Percentiles rank a stretch among this genome's conserved stretches.
These are phyloP conservation scores for Coemansia sp. DNA, from an alignment of 192 early-diverging fungal genomes.

Conservation along the genomic window DNA sequence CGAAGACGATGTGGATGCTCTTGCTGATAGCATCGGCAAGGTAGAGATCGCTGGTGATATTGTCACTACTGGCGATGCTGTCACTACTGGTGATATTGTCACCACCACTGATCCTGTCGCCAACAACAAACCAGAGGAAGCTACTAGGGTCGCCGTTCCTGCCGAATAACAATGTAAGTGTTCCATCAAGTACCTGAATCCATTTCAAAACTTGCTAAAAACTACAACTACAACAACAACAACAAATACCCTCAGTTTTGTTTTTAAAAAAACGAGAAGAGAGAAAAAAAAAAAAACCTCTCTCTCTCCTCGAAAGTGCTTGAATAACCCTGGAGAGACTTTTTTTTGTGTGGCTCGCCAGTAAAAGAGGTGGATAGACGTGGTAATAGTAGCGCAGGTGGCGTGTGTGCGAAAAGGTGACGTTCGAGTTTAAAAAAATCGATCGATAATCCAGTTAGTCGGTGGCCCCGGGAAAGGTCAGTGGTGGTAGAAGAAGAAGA, in stretches of 20 bases:
- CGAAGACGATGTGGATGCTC: background rate
- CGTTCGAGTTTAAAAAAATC: background rate
- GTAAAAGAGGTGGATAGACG: background rate
- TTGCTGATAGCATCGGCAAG: conserved; percentile 18
- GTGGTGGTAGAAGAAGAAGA: background rate
- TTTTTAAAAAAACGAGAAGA: background rate
- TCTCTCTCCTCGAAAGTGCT: background rate
- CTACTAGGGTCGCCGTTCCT: background rate
- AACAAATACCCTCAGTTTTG: conserved; percentile 9
- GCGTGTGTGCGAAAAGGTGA: background rate
- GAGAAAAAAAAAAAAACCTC: background rate
- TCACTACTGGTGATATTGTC: background rate
- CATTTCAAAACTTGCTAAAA: background rate
- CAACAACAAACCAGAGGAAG: background rate
- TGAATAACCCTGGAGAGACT: background rate
- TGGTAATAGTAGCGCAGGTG: background rate
- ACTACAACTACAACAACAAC: background rate
- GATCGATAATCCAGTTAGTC: conserved; percentile 4
- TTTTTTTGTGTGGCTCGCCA: background rate
- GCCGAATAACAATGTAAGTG: background rate
- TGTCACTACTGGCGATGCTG: background rate
- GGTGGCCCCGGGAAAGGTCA: background rate
- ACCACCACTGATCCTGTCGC: background rate
- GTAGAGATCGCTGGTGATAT: conserved; percentile 28
- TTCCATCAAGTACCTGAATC: background rate